A percentile compares a stretch with the other conserved stretches of the same genome.
Evolutionary conservation across 2,329 filamentous ascomycete genomes (phyloP).

Genomic region (Claviceps fusiformis): DNA sequence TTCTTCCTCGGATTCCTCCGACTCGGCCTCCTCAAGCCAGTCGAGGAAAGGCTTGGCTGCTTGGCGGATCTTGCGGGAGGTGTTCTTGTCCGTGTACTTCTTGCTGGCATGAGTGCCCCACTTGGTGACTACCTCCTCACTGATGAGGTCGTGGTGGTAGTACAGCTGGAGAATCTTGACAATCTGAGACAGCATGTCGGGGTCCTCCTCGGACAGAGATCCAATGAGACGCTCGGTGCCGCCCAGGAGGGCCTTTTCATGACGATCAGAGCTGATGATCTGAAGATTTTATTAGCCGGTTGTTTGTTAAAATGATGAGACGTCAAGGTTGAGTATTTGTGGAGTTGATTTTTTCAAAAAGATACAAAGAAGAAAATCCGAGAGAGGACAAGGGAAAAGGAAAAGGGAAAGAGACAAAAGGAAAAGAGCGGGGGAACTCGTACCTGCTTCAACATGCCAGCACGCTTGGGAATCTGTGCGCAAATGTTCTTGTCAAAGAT

Average conservation of each 20-base stretch:
- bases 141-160: conserved; percentile 81
- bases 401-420: not conserved
- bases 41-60: conserved; percentile 85
- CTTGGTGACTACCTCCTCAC: conserved; percentile 74
- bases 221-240: conserved; percentile 87
- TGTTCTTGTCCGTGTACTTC: conserved; percentile 86
- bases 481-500: conserved; percentile 85
- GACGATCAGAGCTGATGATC: conserved; percentile 68
- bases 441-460: conserved; percentile 78
- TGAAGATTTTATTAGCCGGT: conserved; percentile 1
- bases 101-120: conserved; percentile 96
- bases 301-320: not conserved
- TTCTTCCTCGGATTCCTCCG: conserved; percentile 52
- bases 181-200: conserved; percentile 61
- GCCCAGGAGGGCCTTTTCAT: conserved; percentile 90
- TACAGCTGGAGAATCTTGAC: conserved; percentile 79
- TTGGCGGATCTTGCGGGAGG: conserved; percentile 91
- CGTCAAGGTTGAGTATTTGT: not conserved
- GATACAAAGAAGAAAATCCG: not conserved
- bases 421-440: conserved; percentile 12
- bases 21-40: conserved; percentile 82
- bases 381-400: no score
- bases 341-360: not conserved
- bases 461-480: conserved; percentile 74
- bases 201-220: conserved; percentile 56